Evolutionary conservation across 1,284 basidiomycete genomes (phyloP), one percentile per base, ranked within the genome.

Genomic region (Limonomyces culmigenus): DNA sequence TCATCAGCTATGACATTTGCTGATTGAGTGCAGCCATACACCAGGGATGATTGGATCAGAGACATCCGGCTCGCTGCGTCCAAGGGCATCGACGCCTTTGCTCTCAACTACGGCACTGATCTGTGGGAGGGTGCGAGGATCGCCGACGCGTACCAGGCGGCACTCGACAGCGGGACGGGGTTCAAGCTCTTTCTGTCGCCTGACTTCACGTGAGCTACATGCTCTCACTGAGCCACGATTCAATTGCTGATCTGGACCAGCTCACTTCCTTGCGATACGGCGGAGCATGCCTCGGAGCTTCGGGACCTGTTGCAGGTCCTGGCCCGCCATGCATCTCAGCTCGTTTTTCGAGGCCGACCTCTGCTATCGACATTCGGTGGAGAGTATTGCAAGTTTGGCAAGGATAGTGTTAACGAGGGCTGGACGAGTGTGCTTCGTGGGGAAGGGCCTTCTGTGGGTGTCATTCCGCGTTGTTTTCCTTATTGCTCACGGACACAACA

Each of bases 141-240:
- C 19, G 52, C 53, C 3, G 61, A 68, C 43, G 74, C 73, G 6
- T 58, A 49, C 38, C 37, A 39, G n/a, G 45, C 46, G n/a, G 42
- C 47, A 29, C 32, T 39, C 5, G 20, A 51, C 44, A 36, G 23
- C 20, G 40, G 38, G 5, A 42, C 46, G 3, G 33, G 39, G 10
- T 73, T 74, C 60, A 65, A 65, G 49, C 50, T 74, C 23, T 72
- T 72, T 58, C 46, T 74, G 35, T 67, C 65, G 18, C 62, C 74
- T 43, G 71, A 74, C 54, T 68, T 74, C 65, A 57, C 56, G n/a
- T n/a, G n/a, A n/a, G n/a, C n/a, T n/a, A n/a, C n/a, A n/a, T n/a
- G n/a, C n/a, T n/a, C n/a, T n/a, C n/a, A n/a, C n/a, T n/a, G n/a
- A n/a, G n/a, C n/a, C n/a, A n/a, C n/a, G n/a, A n/a, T n/a, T n/a